Base-by-base conservation (phyloP, 306 rosid genomes). In the Calophaca sinica region DNA sequence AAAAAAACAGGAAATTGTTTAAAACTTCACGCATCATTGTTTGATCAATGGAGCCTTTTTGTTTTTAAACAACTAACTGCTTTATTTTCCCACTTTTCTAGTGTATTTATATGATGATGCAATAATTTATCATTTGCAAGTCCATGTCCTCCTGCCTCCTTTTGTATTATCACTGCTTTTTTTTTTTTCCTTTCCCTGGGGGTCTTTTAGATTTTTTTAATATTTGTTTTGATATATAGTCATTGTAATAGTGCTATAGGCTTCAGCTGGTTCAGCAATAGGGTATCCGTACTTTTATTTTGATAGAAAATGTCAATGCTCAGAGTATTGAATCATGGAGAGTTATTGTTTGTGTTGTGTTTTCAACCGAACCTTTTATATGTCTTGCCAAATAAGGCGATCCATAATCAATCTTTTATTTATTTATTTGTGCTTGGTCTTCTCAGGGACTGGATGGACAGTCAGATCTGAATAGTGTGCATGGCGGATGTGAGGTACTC, bases 401-500 rank as follows among this genome's bases (percentile, higher is more conserved):
- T 33, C 55, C 39, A 28, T 32, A 9, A 60, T 55, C 20, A 20
- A 20, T 20, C 26, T 20, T 20, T 20, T 20, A 20, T 32, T 26
- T 14, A 72, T 29, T 11, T 10, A 49, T 65, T 48, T 66, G 1
- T 54, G 60, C 39, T 71, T 81, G 79, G 48, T 59, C n/a, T 63
- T 52, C 20, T 61, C 82, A 85, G 88, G 88, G 88, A 52, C 73
- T 85, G 72, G 82, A 85, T 62, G 86, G 88, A 54, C 62, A 85
- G 32, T 85, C 86, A 55, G 81, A 79, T 61, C 84, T 86, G 5
- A 42, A 41, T 13, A 85, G 86, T 79, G 88, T 85, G 31, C 88
- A 85, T 82, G 88, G 86, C 59, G 86, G 86, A 68, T 85, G 88
- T 33, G 82, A 77, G 65, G 84, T 85, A 11, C 69, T 79, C 13